Evolutionary conservation across 2,329 filamentous ascomycete species (phyloP).

Genomic region (Catunica adiposa): DNA sequence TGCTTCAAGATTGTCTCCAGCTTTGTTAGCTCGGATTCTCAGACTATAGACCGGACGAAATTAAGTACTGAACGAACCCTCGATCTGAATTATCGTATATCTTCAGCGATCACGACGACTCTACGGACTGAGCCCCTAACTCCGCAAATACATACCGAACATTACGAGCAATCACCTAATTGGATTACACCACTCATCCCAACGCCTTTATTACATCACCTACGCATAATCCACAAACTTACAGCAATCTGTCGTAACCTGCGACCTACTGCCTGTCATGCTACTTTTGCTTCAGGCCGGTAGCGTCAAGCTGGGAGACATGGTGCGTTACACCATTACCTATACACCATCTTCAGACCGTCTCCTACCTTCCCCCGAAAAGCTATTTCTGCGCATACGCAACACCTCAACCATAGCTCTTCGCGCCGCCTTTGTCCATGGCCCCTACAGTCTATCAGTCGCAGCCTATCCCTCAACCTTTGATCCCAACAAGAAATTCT

Average conservation of each 20-base stretch:
- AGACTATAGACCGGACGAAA: too few species aligned
- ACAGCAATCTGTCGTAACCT: neutral
- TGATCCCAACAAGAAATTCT: conserved; percentile 64
- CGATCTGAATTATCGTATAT: too few species aligned
- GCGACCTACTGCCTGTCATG: conserved; percentile 38
- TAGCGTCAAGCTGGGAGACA: conserved; percentile 84
- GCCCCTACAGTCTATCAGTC: conserved; percentile 80
- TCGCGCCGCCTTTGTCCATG: conserved; percentile 89
- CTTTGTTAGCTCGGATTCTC: too few species aligned
- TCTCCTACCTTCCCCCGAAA: conserved; percentile 69
- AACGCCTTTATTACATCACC: too few species aligned
- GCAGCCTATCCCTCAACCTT: conserved; percentile 73
- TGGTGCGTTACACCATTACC: conserved; percentile 79
- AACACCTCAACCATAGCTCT: conserved; percentile 84
- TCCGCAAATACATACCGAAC: too few species aligned
- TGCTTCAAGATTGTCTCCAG: too few species aligned
- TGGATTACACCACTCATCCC: too few species aligned
- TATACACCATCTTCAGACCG: conserved; percentile 82
- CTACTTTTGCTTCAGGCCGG: conserved; percentile 81
- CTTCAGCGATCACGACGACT: too few species aligned
- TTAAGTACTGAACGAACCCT: too few species aligned
- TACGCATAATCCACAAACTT: too few species aligned
- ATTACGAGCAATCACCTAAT: too few species aligned
- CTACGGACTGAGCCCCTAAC: too few species aligned
- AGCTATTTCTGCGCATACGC: conserved; percentile 72